phyloP scores from a whole-genome alignment of 169 alveolate species.

The Cryptosporidium parvum region DNA sequence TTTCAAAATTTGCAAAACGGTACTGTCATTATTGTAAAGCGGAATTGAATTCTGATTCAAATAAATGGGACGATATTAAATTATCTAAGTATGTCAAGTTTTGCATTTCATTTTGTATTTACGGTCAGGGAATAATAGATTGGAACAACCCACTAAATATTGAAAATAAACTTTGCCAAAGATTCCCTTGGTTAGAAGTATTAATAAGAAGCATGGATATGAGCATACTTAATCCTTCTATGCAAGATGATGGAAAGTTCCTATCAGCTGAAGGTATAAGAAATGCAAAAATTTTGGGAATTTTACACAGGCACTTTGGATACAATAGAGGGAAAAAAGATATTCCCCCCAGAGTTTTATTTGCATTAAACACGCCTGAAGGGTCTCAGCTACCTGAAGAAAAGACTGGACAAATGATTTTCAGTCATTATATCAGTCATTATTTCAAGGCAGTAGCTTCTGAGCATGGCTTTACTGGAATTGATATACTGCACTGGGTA shows the following conservation, averaged over 20 bases:
- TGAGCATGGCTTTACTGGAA: conserved; percentile 62
- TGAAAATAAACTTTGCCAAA: conserved; percentile 37
- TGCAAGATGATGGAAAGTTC: conserved; percentile 47
- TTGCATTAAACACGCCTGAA: conserved; percentile 45
- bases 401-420: conserved; percentile 60
- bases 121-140: conserved; percentile 58
- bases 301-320: conserved; percentile 51
- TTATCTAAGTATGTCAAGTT: conserved; percentile 58
- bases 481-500: conserved; percentile 65
- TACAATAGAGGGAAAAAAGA: conserved; percentile 28
- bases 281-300: conserved; percentile 25
- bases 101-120: conserved; percentile 63
- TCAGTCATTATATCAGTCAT: conserved; percentile 65
- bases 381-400: conserved; percentile 61
- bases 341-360: conserved; percentile 55
- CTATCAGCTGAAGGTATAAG: conserved; percentile 32
- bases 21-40: conserved; percentile 68
- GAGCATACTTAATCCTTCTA: conserved; percentile 38
- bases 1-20: conserved; percentile 49
- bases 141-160: conserved; percentile 65
- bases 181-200: conserved; percentile 65
- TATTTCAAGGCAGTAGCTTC: conserved; percentile 60
- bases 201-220: conserved; percentile 56
- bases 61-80: conserved; percentile 33
- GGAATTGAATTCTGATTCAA: conserved; percentile 35